Percentiles rank a stretch among this genome's conserved stretches.
Conservation (phyloP, 1,139 yeast genomes). For the Saccharomycopsis crataegensis region DNA sequence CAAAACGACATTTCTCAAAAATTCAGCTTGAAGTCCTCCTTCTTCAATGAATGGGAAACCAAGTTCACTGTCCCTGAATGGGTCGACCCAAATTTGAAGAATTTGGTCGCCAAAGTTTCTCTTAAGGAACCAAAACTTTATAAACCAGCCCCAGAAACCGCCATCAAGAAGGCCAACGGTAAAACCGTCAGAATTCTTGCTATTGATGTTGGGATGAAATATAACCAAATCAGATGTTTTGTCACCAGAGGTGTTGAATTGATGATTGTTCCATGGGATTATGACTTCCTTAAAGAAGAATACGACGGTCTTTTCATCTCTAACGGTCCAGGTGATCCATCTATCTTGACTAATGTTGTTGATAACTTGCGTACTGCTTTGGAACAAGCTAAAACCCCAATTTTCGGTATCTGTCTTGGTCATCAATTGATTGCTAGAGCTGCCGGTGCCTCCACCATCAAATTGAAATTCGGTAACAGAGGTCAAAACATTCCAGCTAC, state of each 20-base stretch:
- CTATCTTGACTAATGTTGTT: constrained; percentile 50
- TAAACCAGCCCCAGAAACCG: constrained; percentile 49
- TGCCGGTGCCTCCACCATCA: constrained; percentile 84
- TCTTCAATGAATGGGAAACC: constrained; percentile 44
- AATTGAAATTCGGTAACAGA: constrained; percentile 97
- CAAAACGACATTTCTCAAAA: constrained; percentile 36
- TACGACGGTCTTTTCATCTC: constrained; percentile 95
- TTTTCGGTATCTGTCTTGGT: constrained; percentile 98
- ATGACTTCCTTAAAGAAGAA: constrained; percentile 68
- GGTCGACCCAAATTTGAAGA: constrained; percentile 87
- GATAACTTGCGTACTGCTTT: constrained; percentile 50
- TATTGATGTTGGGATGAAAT: constrained; percentile 97
- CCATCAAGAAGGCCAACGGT: constrained; percentile 51
- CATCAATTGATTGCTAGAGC: constrained; percentile 97
- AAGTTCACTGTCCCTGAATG: constrained; percentile 76
- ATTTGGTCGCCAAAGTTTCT: constrained; percentile 89
- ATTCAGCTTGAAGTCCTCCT: background rate
- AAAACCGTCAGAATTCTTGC: constrained; percentile 77
- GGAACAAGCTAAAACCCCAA: constrained; percentile 59
- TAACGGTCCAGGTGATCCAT: constrained; percentile 99
- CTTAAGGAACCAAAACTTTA: constrained; percentile 67
- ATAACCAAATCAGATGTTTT: constrained; percentile 94
- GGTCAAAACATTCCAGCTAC: constrained; percentile 99
- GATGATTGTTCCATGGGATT: constrained; percentile 93
- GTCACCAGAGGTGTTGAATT: constrained; percentile 94